Evolutionary conservation across 768 basidiomycete species (phyloP), one percentile per base, ranked within the genome.

Genomic region (Termitomyces sp.): DNA sequence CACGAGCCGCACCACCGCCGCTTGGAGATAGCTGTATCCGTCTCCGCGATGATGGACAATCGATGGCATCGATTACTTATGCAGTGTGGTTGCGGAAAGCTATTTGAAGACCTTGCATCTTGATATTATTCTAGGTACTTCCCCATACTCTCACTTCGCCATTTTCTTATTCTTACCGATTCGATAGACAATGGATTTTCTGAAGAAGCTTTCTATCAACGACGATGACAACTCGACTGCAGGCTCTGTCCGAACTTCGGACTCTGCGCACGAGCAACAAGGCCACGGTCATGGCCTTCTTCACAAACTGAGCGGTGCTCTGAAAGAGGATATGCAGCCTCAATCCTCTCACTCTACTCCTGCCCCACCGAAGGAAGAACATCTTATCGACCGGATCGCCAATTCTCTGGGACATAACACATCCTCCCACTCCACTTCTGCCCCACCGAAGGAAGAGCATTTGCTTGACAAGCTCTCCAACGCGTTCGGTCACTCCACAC

Each of bases 181-280:
- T n/a, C n/a, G 24, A 8, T 46, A 22, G 32, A 54, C 52, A 40
- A 65, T 65, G 65, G 65, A 63, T 52, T 66, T 66, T 3, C 60
- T 66, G n/a, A 64, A 64, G 48, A 66, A 66, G 40, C 63, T 64
- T 15, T 55, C 50, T 11, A 38, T 61, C 2, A 49, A 62, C 33
- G 63, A 61, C 16, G 39, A 61, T 32, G 28, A 42, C 24, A 20
- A 32, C 12, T 46, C 57, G 22, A 28, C 51, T 22, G 20, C 59
- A 4, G n/a, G 59, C 8, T n/a, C 42, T 33, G 45, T 13, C 2
- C n/a, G 35, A 32, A 7, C 55, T 15, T 22, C 55, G 36, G 22
- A 53, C 36, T 2, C 33, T 35, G 11, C 33, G n/a, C 33, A 20
- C n/a, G 50, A 20, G 13, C 20, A 54, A 39, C 38, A 24, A 24